Evolutionary conservation across 1,139 yeast species (phyloP), one percentile per base, ranked within the genome.

Genomic region (Kluyveromyces sp.): DNA sequence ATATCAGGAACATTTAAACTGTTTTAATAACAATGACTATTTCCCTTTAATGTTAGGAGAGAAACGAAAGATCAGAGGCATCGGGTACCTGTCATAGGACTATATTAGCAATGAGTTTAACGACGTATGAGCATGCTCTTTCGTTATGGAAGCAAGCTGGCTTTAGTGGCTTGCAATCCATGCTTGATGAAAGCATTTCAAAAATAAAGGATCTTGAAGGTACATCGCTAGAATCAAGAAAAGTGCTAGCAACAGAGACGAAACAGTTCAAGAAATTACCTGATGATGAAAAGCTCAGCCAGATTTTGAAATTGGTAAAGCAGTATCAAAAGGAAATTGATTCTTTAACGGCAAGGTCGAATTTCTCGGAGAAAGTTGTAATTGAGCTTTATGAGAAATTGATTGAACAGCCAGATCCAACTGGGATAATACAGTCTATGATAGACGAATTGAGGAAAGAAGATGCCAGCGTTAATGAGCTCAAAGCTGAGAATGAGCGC

Each of bases 341-440:
- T 62, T 70, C 73, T 39, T 71, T 92, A 53, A 87, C 97, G 3
- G 79, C 78, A 55, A 79, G 92, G 55, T 80, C 87, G 52, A 88
- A 89, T 60, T 72, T 67, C 43, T 80, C 86, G 1, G 97, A 92
- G 60, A 72, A 74, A 34, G 73, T 80, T 42, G 83, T 92, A 59
- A 78, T 89, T 64, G 81, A 81, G 26, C 71, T 87, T 29, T 90
- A 90, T 68, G 72, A 89, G 49, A 70, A 78, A 28, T 69, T 92
- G 10, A 87, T 89, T 2, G 96, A 90, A 60, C 92, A 95, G 0
- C 97, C 97, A 0, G 97, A 92, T 66, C 97, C 97, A 3, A 77
- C 75, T 50, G 95, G 96, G 2, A 66, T 90, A 41, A 68, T 90
- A 48, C 88, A 85, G 57, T 75, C 78, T 34, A 79, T 94, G 3